Evolutionary conservation across 805 yeast genomes (phyloP).

Genomic region (Myxozyma geophila): DNA sequence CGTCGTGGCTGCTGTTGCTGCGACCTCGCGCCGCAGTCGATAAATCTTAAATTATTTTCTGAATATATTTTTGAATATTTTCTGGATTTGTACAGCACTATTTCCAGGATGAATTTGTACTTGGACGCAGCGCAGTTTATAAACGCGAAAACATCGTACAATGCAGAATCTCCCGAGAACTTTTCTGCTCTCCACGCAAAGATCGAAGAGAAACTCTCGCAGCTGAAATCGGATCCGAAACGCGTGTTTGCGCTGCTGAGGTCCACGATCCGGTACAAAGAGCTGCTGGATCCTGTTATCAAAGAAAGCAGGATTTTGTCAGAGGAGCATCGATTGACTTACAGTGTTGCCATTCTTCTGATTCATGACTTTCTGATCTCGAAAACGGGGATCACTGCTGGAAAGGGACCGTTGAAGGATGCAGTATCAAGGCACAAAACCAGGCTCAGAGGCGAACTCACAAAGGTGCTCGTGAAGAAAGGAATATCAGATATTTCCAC

Average conservation of each 20-base stretch:
- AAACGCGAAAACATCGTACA: conserved; percentile 19
- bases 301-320: conserved; percentile 49
- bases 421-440: conserved; percentile 78
- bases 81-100: neutral
- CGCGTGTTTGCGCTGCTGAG: conserved; percentile 84
- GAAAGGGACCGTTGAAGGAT: conserved; percentile 84
- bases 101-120: conserved; percentile 35
- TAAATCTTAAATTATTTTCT: neutral
- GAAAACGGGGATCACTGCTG: conserved; percentile 80
- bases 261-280: conserved; percentile 74
- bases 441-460: conserved; percentile 79
- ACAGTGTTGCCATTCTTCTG: conserved; percentile 62
- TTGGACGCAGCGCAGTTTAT: conserved; percentile 35
- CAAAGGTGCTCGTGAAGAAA: conserved; percentile 72
- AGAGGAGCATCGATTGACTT: conserved; percentile 51
- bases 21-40: neutral
- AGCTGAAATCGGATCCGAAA: conserved; percentile 68
- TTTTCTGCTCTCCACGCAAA: conserved; percentile 14
- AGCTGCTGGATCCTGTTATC: conserved; percentile 65
- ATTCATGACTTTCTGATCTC: conserved; percentile 82
- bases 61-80: neutral
- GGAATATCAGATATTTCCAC: conserved; percentile 58
- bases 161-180: neutral
- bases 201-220: conserved; percentile 5
- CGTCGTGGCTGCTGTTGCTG: too few relatives aligned